Evolutionary conservation across 768 basidiomycete genomes (phyloP).

Genomic region (Daedalea quercina): DNA sequence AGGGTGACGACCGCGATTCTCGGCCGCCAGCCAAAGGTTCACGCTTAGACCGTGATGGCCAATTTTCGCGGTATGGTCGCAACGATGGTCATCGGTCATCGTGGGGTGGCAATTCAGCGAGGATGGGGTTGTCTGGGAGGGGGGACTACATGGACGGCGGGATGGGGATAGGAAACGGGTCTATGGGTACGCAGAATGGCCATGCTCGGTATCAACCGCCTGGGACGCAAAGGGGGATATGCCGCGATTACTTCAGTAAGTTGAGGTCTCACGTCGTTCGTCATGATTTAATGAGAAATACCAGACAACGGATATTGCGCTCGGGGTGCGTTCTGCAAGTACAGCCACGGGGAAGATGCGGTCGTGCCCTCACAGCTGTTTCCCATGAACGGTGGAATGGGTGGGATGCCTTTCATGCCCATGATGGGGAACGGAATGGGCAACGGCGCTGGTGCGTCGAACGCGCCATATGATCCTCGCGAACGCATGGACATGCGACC

Average conservation of each 20-base stretch:
- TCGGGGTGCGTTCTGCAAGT: slow-evolving; percentile 84
- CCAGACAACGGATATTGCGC: slow-evolving; percentile 89
- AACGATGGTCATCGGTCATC: slow-evolving; percentile 33
- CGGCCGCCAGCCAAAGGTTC: slow-evolving; percentile 69
- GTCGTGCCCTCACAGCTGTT: slow-evolving; percentile 68
- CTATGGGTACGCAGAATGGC: slow-evolving; percentile 19
- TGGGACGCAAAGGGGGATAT: slow-evolving; percentile 71
- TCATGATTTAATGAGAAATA: slow-evolving; percentile 2
- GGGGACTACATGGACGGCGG: slow-evolving; percentile 24
- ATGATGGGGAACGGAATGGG: slow-evolving; percentile 52
- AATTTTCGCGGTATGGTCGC: slow-evolving; percentile 55
- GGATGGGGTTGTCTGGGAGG: slow-evolving; percentile 23
- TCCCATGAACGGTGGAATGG: slow-evolving; percentile 39
- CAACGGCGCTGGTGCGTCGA: slow-evolving; percentile 33
- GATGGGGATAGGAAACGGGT: slow-evolving; percentile 20
- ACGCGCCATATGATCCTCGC: slow-evolving; percentile 65
- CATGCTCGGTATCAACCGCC: slow-evolving; percentile 61
- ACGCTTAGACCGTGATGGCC: slow-evolving; percentile 55
- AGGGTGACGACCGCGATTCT: slow-evolving; percentile 54
- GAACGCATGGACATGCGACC: slow-evolving; percentile 80
- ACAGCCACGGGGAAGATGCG: slow-evolving; percentile 87
- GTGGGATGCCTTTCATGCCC: slow-evolving; percentile 57
- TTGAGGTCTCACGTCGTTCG: slow-evolving; percentile 13
- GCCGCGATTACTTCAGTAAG: slow-evolving; percentile 92
- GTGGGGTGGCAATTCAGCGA: slow-evolving; percentile 30